These are phyloP conservation scores for Leccinum pachyderme DNA, from an alignment of 1,284 basidiomycete genomes.

Conservation along the genomic window DNA sequence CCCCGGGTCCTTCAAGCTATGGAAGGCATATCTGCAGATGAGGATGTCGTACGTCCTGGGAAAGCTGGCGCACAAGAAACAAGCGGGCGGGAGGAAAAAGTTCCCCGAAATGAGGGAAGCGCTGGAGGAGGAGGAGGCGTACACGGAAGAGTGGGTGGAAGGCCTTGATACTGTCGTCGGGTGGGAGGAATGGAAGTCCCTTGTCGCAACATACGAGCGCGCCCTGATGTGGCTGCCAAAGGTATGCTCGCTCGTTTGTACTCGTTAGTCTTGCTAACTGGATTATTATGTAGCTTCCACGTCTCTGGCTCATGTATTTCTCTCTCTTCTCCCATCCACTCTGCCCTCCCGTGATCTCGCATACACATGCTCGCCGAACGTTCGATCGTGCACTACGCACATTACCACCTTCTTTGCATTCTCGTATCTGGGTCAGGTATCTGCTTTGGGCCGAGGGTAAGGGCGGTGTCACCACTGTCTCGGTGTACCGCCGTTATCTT, in stretches of 20 bases:
- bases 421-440: conserved; percentile 91
- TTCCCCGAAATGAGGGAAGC: conserved; percentile 86
- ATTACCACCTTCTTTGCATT: conserved; percentile 91
- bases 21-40: conserved; percentile 89
- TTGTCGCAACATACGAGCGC: conserved; percentile 89
- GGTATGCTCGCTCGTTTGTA: conserved; percentile 44
- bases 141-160: conserved; percentile 78
- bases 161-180: conserved; percentile 87
- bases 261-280: conserved; percentile 8
- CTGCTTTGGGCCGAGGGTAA: conserved; percentile 90
- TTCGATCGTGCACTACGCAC: conserved; percentile 95
- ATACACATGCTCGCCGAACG: conserved; percentile 90
- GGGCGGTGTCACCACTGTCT: conserved; percentile 83
- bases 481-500: conserved; percentile 90
- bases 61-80: conserved; percentile 65
- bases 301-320: conserved; percentile 92
- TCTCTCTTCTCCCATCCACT: conserved; percentile 88
- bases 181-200: conserved; percentile 91
- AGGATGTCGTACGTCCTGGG: conserved; percentile 89
- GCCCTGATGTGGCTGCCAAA: conserved; percentile 92
- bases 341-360: conserved; percentile 82
- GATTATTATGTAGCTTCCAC: conserved; percentile 72
- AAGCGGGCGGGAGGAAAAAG: conserved; percentile 83
- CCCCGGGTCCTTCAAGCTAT: conserved; percentile 89
- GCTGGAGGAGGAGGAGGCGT: conserved; percentile 79